A percentile compares a stretch with the other conserved stretches of the same genome.
Conservation (phyloP, 495 filamentous ascomycete species). For the Hypoxylon intermedium region DNA sequence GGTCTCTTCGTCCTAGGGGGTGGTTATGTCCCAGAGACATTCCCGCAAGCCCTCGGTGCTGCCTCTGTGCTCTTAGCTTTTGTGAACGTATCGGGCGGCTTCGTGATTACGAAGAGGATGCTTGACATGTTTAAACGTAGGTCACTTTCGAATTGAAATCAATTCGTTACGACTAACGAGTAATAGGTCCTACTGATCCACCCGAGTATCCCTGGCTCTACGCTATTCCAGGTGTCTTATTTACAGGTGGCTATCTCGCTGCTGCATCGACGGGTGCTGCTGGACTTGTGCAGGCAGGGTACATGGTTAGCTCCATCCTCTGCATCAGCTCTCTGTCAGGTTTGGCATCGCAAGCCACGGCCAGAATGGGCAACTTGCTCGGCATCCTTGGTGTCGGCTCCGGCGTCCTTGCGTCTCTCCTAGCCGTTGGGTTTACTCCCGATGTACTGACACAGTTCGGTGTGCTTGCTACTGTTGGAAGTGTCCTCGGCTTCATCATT, state of each 20-base stretch:
- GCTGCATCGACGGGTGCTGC: conserved; percentile 79
- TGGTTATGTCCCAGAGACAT: conserved; percentile 71
- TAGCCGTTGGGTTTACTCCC: conserved; percentile 76
- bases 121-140: conserved; percentile 85
- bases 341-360: conserved; percentile 76
- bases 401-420: conserved; percentile 77
- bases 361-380: conserved; percentile 78
- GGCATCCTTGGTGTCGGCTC: conserved; percentile 80
- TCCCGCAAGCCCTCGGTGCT: conserved; percentile 80
- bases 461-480: conserved; percentile 71
- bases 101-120: conserved; percentile 87
- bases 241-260: conserved; percentile 77
- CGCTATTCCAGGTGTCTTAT: conserved; percentile 73
- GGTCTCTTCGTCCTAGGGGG: conserved; percentile 84
- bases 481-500: conserved; percentile 67
- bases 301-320: conserved; percentile 76
- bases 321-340: conserved; percentile 78
- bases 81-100: conserved; percentile 82
- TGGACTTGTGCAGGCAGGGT: conserved; percentile 81
- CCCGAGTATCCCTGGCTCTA: conserved; percentile 86
- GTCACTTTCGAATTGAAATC: conserved; percentile 17
- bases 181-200: conserved; percentile 70
- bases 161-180: conserved; percentile 26
- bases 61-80: conserved; percentile 79
- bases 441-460: conserved; percentile 77